These are phyloP conservation scores for Rhodomyrtus psidioides DNA, from an alignment of 441 rosid species.

Conservation along the genomic window DNA sequence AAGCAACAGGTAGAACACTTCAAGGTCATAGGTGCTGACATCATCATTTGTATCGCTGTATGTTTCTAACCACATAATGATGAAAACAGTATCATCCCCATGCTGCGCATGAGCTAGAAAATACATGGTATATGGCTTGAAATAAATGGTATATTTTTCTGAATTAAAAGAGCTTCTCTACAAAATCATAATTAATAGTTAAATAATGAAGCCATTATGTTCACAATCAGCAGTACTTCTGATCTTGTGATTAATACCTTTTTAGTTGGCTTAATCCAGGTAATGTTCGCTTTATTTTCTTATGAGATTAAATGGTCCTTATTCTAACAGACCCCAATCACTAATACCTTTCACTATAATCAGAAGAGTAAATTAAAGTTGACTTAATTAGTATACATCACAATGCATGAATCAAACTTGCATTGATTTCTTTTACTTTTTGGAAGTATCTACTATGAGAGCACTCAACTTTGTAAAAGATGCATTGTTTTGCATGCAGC, in stretches of 20 bases:
- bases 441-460: not conserved
- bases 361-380: not conserved
- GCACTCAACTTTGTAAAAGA: not conserved
- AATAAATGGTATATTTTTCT: not conserved
- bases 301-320: not conserved
- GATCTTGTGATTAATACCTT: not conserved
- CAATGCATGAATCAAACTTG: not conserved
- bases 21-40: not conserved
- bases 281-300: not conserved
- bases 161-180: not conserved
- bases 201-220: not conserved
- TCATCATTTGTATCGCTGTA: not conserved
- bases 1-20: not conserved
- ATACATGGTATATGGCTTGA: not conserved
- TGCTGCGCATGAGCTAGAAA: not conserved
- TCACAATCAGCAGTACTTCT: not conserved
- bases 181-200: not conserved
- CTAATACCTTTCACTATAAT: not conserved
- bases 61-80: not conserved
- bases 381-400: not conserved
- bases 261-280: not conserved
- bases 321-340: not conserved
- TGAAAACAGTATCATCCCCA: not conserved
- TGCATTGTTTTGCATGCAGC: not conserved
- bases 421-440: not conserved